A percentile compares a stretch with the other conserved stretches of the same genome.
Conservation (phyloP, 192 early-diverging fungal genomes). For the Funneliformis mosseae region DNA sequence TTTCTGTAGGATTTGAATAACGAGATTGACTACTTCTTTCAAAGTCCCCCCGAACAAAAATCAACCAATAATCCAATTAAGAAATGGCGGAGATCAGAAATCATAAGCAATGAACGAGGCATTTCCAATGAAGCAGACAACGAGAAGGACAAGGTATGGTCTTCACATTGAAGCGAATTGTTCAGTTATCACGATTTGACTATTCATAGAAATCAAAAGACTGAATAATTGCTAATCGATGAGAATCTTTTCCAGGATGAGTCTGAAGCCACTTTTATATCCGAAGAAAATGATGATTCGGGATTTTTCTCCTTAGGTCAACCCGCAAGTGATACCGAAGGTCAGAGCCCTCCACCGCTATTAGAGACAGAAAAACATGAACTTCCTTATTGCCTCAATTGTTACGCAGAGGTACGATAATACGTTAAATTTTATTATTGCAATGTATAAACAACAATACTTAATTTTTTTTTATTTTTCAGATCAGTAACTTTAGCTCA, state of each 20-base stretch:
- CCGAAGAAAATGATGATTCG: too few relatives aligned
- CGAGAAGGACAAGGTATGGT: conserved; percentile 16
- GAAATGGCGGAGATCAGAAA: not conserved
- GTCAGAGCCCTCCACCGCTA: too few relatives aligned
- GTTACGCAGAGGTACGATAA: not conserved
- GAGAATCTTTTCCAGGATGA: not conserved
- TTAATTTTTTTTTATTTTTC: conserved; percentile 16
- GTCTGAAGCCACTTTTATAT: not conserved
- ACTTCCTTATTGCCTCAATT: not conserved
- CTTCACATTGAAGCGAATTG: conserved; percentile 12
- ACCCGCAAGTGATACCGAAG: too few relatives aligned
- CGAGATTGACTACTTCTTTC: too few relatives aligned
- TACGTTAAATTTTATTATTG: conserved; percentile 7
- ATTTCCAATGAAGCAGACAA: not conserved
- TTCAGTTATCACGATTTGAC: too few relatives aligned
- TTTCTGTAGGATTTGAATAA: not conserved
- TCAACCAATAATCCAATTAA: not conserved
- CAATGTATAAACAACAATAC: conserved; percentile 2
- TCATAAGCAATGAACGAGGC: not conserved
- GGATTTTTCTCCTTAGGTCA: too few relatives aligned
- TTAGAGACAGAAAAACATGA: too few relatives aligned
- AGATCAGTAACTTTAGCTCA: conserved; percentile 6
- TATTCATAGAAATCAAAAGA: not conserved
- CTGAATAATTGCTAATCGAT: too few relatives aligned
- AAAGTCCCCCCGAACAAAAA: not conserved